Conservation (phyloP, 1,284 basidiomycete species). For the Chalciporus sp. region DNA sequence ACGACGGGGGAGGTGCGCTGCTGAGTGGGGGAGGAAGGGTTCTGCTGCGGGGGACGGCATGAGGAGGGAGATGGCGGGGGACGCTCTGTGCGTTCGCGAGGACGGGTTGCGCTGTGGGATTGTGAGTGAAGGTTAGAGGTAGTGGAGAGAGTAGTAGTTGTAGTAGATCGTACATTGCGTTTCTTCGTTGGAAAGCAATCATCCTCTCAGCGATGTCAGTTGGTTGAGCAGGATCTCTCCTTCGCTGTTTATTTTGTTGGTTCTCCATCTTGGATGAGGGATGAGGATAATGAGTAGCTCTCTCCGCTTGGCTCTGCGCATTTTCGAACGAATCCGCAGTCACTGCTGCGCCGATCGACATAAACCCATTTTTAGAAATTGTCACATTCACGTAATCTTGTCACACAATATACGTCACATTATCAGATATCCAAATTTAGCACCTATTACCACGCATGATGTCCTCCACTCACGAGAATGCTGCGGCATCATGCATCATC, state of each 20-base stretch:
- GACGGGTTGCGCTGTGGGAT: constrained; percentile 45
- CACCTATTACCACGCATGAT: constrained; percentile 62
- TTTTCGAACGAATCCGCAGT: constrained; percentile 24
- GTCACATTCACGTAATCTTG: not conserved
- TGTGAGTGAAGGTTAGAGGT: constrained; percentile 1
- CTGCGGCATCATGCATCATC: constrained; percentile 38
- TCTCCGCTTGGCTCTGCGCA: constrained; percentile 20
- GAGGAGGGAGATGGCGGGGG: constrained; percentile 34
- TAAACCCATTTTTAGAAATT: constrained; percentile 21
- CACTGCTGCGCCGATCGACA: constrained; percentile 37
- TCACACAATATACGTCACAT: constrained; percentile 15
- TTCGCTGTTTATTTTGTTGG: constrained; percentile 20
- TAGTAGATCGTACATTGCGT: constrained; percentile 54
- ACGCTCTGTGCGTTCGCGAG: constrained; percentile 51
- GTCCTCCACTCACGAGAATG: constrained; percentile 71
- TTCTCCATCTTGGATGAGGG: constrained; percentile 1
- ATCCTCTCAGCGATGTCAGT: constrained; percentile 72
- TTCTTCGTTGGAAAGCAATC: constrained; percentile 63
- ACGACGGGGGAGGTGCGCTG: constrained; percentile 36
- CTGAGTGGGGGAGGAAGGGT: constrained; percentile 33
- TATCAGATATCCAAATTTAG: constrained; percentile 2
- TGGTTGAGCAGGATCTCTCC: constrained; percentile 45
- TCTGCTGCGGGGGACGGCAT: constrained; percentile 31
- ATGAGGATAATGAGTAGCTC: no score
- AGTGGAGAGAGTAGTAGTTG: not conserved